These are phyloP conservation scores for Pyrenula aspistea DNA, from an alignment of 495 filamentous ascomycete genomes.

Conservation along the genomic window DNA sequence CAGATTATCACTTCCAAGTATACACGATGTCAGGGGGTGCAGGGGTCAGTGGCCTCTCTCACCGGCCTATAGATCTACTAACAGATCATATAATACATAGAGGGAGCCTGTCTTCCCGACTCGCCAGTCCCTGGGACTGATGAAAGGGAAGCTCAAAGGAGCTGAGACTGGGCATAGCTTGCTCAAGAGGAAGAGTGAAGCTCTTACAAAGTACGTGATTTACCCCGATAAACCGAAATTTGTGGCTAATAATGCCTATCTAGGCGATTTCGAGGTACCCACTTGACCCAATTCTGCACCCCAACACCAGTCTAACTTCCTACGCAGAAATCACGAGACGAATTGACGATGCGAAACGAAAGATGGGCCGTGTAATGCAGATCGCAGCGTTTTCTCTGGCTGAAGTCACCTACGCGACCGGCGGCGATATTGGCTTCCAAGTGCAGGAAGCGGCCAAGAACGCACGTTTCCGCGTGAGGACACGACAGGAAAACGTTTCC, in stretches of 20 bases:
- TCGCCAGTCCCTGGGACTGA: conserved; percentile 86
- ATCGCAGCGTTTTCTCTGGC: conserved; percentile 96
- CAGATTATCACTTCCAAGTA: not conserved
- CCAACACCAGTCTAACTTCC: conserved; percentile 16
- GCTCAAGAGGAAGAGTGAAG: conserved; percentile 87
- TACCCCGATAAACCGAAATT: not conserved
- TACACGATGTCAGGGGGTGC: conserved; percentile 40
- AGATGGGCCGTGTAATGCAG: conserved; percentile 99
- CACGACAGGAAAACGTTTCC: conserved; percentile 97
- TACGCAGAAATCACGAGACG: conserved; percentile 80
- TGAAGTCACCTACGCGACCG: conserved; percentile 95
- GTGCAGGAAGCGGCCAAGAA: conserved; percentile 91
- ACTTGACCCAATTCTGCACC: conserved; percentile 10
- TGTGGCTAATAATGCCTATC: conserved; percentile 5
- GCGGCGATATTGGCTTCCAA: conserved; percentile 91
- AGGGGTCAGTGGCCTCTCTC: conserved; percentile 29
- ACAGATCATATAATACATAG: conserved; percentile 12
- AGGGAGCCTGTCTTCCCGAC: conserved; percentile 96
- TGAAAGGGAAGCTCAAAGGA: conserved; percentile 98
- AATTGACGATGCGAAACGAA: conserved; percentile 97
- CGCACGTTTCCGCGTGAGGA: conserved; percentile 81
- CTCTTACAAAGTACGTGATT: conserved; percentile 62
- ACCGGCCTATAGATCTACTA: not conserved
- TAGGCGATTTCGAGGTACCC: conserved; percentile 76
- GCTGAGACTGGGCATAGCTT: conserved; percentile 81